Evolutionary conservation across 768 basidiomycete species (phyloP).

Genomic region (Strobilomyces dryophilus): DNA sequence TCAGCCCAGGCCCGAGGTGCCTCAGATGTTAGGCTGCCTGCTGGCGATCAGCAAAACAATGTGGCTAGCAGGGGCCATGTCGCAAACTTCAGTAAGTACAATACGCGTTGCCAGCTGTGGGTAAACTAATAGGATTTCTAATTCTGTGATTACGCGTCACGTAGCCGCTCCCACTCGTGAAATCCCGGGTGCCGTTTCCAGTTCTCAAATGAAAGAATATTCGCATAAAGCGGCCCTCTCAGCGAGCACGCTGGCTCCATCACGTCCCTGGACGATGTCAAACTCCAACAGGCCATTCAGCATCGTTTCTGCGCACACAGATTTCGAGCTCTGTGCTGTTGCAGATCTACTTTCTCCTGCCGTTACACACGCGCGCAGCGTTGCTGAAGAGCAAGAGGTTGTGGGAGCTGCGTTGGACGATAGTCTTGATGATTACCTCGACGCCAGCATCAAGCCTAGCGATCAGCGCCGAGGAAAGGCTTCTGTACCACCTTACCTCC

Average conservation of each 20-base stretch:
- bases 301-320: slow-evolving; percentile 44
- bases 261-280: slow-evolving; percentile 18
- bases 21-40: slow-evolving; percentile 53
- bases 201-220: slow-evolving; percentile 11
- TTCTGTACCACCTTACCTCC: slow-evolving; percentile 19
- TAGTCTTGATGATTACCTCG: slow-evolving; percentile 25
- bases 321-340: slow-evolving; percentile 48
- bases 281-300: slow-evolving; percentile 36
- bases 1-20: slow-evolving; percentile 56
- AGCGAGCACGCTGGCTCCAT: slow-evolving; percentile 22
- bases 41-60: slow-evolving; percentile 27
- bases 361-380: slow-evolving; percentile 21
- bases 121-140: slow-evolving; percentile 23
- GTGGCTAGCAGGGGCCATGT: slow-evolving; percentile 18
- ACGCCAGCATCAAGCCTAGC: slow-evolving; percentile 18
- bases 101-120: slow-evolving; percentile 15
- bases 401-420: slow-evolving; percentile 25
- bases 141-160: slow-evolving; percentile 15
- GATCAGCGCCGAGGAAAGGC: slow-evolving; percentile 7
- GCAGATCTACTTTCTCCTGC: slow-evolving; percentile 43
- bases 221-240: slow-evolving; percentile 26
- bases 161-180: slow-evolving; percentile 21
- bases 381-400: slow-evolving; percentile 26
- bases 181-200: slow-evolving; percentile 9
- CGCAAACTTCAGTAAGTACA: slow-evolving; percentile 28